phyloP scores from a whole-genome alignment of 768 basidiomycete genomes.

The Chlorophyllum brunneum region DNA sequence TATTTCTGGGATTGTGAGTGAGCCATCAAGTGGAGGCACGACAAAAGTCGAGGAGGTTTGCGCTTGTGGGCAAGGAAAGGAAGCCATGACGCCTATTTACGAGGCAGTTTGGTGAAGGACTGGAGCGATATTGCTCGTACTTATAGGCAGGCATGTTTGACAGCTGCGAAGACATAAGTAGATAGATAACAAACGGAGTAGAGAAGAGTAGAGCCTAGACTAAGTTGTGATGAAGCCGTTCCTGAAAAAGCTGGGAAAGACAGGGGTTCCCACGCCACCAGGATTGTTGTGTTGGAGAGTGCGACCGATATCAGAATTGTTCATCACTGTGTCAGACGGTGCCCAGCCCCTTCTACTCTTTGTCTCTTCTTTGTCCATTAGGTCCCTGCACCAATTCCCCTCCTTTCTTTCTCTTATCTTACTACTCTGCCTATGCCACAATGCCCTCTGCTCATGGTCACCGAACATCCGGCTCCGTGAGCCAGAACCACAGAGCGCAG shows the following conservation, averaged over 20 bases:
- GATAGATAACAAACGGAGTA: not conserved
- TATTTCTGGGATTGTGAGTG: conserved; percentile 28
- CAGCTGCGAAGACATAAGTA: too few species aligned
- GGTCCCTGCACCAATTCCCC: conserved; percentile 33
- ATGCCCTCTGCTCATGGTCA: conserved; percentile 54
- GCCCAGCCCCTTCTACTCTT: not conserved
- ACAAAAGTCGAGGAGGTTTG: conserved; percentile 4
- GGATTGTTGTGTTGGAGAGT: too few species aligned
- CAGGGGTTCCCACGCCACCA: conserved; percentile 3
- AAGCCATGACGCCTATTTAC: too few species aligned
- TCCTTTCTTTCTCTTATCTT: conserved; percentile 27
- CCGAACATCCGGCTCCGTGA: conserved; percentile 56
- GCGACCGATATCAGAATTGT: too few species aligned
- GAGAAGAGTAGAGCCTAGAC: too few species aligned
- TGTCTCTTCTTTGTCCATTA: conserved; percentile 9
- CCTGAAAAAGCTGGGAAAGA: too few species aligned
- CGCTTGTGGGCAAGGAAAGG: conserved; percentile 13
- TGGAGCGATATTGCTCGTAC: too few species aligned
- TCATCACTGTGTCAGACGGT: conserved; percentile 9
- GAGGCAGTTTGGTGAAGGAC: too few species aligned
- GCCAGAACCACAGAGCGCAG: conserved; percentile 80
- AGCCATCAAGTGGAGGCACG: conserved; percentile 29
- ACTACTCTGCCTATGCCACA: conserved; percentile 33
- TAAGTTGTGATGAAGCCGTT: too few species aligned
- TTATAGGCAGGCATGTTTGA: too few species aligned